Percentiles rank a stretch among this genome's conserved stretches.
Conservation (phyloP, 345 rosid genomes). For the Bretschneidera sinensis region DNA sequence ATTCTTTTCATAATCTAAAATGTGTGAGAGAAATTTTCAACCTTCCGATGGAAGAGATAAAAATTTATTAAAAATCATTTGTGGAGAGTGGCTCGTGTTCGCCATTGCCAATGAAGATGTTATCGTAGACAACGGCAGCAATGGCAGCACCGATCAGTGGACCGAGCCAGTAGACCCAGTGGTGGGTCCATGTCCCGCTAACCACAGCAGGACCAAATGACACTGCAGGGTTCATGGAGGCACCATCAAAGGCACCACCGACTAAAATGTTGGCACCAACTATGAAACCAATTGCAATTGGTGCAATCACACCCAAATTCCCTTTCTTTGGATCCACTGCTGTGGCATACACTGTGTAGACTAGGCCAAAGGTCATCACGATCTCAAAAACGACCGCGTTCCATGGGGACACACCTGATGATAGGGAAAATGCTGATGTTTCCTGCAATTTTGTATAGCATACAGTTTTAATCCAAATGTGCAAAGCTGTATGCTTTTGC, state of each 20-base stretch:
- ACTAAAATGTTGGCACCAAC: conserved; percentile 55
- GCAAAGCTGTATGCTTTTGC: no score
- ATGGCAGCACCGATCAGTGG: conserved; percentile 56
- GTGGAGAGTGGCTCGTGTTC: conserved; percentile 48
- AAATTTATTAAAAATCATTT: conserved; percentile 32
- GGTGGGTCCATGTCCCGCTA: conserved; percentile 64
- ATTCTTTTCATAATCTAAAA: conserved; percentile 12
- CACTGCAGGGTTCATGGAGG: conserved; percentile 77
- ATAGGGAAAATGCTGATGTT: conserved; percentile 35
- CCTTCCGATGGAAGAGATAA: not conserved
- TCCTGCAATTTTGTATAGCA: conserved; percentile 29
- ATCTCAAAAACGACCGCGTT: conserved; percentile 62
- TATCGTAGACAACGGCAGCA: conserved; percentile 50
- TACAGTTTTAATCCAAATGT: no score
- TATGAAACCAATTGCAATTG: conserved; percentile 48
- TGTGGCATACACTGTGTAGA: conserved; percentile 63
- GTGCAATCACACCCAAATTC: conserved; percentile 40
- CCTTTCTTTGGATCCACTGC: conserved; percentile 66
- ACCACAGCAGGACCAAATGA: conserved; percentile 74
- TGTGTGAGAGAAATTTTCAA: conserved; percentile 8
- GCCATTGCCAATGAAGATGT: conserved; percentile 37
- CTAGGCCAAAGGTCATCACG: conserved; percentile 67
- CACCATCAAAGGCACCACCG: conserved; percentile 53
- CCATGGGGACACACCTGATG: conserved; percentile 34
- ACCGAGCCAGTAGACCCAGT: conserved; percentile 73